A percentile compares a stretch with the other conserved stretches of the same genome.
phyloP scores from a whole-genome alignment of 2,329 filamentous ascomycete species.

The Trichoderma guizhouense region DNA sequence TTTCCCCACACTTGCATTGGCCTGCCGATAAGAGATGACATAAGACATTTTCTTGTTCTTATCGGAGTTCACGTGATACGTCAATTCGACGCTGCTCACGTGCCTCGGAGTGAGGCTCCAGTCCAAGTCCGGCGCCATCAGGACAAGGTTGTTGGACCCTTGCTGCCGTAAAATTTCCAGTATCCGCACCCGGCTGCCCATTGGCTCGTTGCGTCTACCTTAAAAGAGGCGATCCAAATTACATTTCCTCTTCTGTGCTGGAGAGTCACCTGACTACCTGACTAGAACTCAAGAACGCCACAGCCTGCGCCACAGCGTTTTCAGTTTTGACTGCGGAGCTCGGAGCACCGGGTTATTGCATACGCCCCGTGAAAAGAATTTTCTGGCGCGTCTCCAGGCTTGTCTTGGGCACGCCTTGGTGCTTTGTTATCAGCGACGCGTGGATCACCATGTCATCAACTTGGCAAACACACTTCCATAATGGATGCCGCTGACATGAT shows the following conservation, averaged over 20 bases:
- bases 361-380: background rate
- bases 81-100: conserved; percentile 24
- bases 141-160: background rate
- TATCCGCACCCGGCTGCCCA: background rate
- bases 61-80: conserved; percentile 1
- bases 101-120: background rate
- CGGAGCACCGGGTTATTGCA: background rate
- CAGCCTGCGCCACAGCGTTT: background rate
- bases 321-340: background rate
- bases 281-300: background rate
- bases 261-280: background rate
- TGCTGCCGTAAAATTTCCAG: background rate
- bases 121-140: background rate
- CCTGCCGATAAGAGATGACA: conserved; percentile 22
- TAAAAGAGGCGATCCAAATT: background rate
- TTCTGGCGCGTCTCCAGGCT: conserved; percentile 1
- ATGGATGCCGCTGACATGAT: background rate
- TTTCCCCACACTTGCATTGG: conserved; percentile 18
- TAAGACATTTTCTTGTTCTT: conserved; percentile 21
- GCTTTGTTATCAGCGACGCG: conserved; percentile 13
- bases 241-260: background rate
- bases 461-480: background rate
- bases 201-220: background rate
- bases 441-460: conserved; percentile 9
- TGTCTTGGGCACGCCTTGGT: conserved; percentile 3